Evolutionary conservation across 2,329 filamentous ascomycete genomes (phyloP), one percentile per base, ranked within the genome.

Genomic region (Raffaelea albimanens): DNA sequence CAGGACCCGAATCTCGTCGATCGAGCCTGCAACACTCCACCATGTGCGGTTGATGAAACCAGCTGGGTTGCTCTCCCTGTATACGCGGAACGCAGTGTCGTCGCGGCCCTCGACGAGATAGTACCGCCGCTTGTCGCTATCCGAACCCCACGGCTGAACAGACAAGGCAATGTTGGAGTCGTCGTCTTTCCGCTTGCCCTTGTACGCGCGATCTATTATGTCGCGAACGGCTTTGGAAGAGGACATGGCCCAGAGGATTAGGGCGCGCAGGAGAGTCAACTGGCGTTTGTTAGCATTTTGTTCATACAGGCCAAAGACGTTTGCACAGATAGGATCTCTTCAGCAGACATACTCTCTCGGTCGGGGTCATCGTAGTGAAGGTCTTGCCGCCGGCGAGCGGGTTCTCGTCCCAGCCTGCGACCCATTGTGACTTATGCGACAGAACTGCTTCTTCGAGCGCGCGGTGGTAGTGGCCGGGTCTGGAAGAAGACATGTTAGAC

Each of bases 81-180:
- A 98, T 40, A 98, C 78, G 53, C 93, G 80, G 65, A 98, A 98
- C 52, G 85, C 78, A 3, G 91, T 97, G 64, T 98, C 90, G 57
- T 97, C 91, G 56, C 87, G 79, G 13, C 93, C 93, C 66, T 98
- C 93, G 52, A 98, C 79, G 43, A 98, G 72, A 70, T 85, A 98
- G 66, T 97, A 98, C 50, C 89, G 82, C 48, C 93, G 82, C 70
- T 93, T 95, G 57, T 95, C 83, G 54, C 86, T 49, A 63, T 90
- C 85, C 41, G 75, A 72, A 18, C 86, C 86, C 85, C 85, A 90
- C 5, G 84, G 78, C 62, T 90, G 86, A 43, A 91, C 82, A 2
- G 85, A 87, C 10, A 89, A 68, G 9, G 90, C 85, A 56, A 96
- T 88, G 61, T 96, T 96, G 42, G 79, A 63, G 55, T 84, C 80